Conservation (phyloP, 495 filamentous ascomycete genomes). For the Glonium stellatum region DNA sequence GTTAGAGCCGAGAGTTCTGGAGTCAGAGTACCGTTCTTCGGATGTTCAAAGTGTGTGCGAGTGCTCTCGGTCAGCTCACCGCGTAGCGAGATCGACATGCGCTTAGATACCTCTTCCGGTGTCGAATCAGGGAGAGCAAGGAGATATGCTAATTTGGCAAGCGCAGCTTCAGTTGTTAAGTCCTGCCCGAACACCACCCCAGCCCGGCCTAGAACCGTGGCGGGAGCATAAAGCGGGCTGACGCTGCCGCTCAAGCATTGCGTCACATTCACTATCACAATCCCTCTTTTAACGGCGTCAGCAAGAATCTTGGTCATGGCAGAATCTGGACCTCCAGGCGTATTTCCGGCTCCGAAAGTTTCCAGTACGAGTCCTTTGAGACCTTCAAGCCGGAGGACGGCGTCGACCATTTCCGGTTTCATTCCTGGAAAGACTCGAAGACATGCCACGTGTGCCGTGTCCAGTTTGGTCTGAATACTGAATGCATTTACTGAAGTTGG, state of each 20-base stretch:
- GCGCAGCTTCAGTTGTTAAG: slow-evolving; percentile 85
- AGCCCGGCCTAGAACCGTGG: slow-evolving; percentile 76
- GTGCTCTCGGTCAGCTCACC: slow-evolving; percentile 81
- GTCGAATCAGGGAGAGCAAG: slow-evolving; percentile 61
- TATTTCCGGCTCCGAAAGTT: slow-evolving; percentile 94
- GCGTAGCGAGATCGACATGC: slow-evolving; percentile 70
- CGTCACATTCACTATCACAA: slow-evolving; percentile 87
- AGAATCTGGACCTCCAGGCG: slow-evolving; percentile 76
- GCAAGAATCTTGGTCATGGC: slow-evolving; percentile 74
- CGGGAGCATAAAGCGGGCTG: slow-evolving; percentile 83
- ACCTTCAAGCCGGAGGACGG: slow-evolving; percentile 69
- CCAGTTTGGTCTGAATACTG: slow-evolving; percentile 66
- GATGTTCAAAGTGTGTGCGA: slow-evolving; percentile 62
- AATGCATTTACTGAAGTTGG: slow-evolving; percentile 69
- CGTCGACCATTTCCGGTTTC: slow-evolving; percentile 88
- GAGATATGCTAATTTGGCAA: slow-evolving; percentile 89
- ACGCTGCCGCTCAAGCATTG: slow-evolving; percentile 88
- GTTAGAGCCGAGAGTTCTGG: slow-evolving; percentile 52
- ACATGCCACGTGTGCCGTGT: slow-evolving; percentile 86
- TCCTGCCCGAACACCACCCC: slow-evolving; percentile 92
- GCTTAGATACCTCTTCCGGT: slow-evolving; percentile 53
- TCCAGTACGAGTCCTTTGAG: slow-evolving; percentile 82
- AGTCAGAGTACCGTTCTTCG: slow-evolving; percentile 46
- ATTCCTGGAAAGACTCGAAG: slow-evolving; percentile 94
- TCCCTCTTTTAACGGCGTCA: slow-evolving; percentile 68